phyloP scores from a whole-genome alignment of 495 filamentous ascomycete species.

The Penicillium egyptiacum region DNA sequence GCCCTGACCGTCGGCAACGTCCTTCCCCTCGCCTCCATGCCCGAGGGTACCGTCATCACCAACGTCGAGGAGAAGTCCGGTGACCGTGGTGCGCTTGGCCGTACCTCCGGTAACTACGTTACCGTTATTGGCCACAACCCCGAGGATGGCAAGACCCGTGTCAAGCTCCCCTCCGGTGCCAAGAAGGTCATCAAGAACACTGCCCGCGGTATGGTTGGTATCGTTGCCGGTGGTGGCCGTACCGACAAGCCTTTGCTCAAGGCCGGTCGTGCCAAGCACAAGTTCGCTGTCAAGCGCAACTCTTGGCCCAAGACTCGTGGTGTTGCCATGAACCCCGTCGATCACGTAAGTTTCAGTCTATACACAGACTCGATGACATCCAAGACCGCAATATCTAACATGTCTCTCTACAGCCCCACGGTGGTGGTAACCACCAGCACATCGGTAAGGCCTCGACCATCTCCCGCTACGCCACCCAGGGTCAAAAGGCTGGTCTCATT shows the following conservation, averaged over 20 bases:
- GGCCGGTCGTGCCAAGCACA: conserved; percentile 98
- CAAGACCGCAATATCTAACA: conserved; percentile 31
- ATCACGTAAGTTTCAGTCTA: conserved; percentile 67
- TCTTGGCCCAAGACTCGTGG: conserved; percentile 99
- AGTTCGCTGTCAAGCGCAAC: conserved; percentile 99
- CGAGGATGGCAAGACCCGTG: conserved; percentile 97
- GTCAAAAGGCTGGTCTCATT: conserved; percentile 99
- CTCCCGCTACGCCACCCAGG: conserved; percentile 91
- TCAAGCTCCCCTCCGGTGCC: conserved; percentile 97
- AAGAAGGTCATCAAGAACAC: conserved; percentile 97
- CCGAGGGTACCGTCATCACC: conserved; percentile 96
- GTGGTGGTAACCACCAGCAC: conserved; percentile 99
- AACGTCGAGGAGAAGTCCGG: conserved; percentile 99
- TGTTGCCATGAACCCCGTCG: conserved; percentile 99
- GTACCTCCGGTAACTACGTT: conserved; percentile 98
- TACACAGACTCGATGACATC: background rate
- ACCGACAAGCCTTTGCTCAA: conserved; percentile 99
- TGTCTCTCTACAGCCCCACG: conserved; percentile 70
- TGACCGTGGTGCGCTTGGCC: conserved; percentile 91
- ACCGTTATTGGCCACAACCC: conserved; percentile 98
- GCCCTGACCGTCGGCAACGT: conserved; percentile 93
- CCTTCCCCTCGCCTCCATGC: conserved; percentile 87
- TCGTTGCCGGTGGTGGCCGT: conserved; percentile 97
- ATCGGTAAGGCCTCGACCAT: conserved; percentile 99
- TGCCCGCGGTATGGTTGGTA: conserved; percentile 97